A percentile compares a stretch with the other conserved stretches of the same genome.
phyloP scores from a whole-genome alignment of 129 eudicot species.

The Flaveria ramosissima region DNA sequence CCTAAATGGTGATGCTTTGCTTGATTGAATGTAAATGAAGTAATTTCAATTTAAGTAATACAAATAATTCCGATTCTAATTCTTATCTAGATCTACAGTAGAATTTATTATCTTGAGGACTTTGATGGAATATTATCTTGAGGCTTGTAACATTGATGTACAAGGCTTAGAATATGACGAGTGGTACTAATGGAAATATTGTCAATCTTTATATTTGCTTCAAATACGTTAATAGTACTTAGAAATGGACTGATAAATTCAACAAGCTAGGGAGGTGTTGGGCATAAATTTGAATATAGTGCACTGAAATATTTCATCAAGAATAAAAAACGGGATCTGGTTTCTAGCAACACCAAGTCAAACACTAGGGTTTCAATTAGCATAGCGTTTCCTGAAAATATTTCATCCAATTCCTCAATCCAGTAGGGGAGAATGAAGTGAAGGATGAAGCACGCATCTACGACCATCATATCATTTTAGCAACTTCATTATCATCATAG shows the following conservation, averaged over 20 bases:
- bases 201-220: neutral
- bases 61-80: no score
- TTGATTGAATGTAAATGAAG: no score
- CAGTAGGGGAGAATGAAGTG: neutral
- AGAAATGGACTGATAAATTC: neutral
- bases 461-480: constrained; percentile 5
- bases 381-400: neutral
- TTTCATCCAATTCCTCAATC: neutral
- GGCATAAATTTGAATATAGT: constrained; percentile 4
- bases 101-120: neutral
- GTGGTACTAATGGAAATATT: neutral
- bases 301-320: constrained; percentile 7
- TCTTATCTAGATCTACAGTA: neutral
- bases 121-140: neutral
- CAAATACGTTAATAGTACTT: neutral
- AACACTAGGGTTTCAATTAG: neutral
- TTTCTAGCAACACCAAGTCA: constrained; percentile 4
- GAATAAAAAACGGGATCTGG: neutral
- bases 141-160: constrained; percentile 6
- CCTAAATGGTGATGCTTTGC: no score
- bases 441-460: constrained; percentile 9
- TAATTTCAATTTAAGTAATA: no score
- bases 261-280: neutral
- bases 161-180: neutral
- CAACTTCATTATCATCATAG: neutral